Conservation (phyloP, 495 filamentous ascomycete genomes). For the Penicillium tannophilum region DNA sequence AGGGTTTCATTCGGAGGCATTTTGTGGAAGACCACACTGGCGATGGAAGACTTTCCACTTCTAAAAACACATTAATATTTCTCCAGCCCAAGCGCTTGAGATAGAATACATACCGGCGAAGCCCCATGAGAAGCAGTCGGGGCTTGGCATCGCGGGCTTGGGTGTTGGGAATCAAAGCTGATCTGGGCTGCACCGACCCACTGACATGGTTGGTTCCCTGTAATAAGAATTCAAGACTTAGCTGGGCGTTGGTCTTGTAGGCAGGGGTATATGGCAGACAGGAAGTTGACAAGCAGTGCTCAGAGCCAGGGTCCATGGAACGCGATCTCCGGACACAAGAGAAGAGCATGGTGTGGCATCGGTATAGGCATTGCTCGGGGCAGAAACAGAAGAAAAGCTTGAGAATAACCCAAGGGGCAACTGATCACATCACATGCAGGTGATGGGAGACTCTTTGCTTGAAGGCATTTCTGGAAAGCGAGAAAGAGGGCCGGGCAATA, state of each 20-base stretch:
- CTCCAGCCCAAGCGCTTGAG: neutral
- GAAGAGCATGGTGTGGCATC: constrained; percentile 18
- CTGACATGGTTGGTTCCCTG: constrained; percentile 36
- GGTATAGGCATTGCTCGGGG: neutral
- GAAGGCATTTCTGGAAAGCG: neutral
- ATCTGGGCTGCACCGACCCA: constrained; percentile 31
- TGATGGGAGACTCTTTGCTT: constrained; percentile 2
- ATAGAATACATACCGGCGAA: constrained; percentile 68
- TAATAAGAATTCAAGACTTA: constrained; percentile 39
- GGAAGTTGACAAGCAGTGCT: constrained; percentile 7
- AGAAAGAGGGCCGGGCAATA: neutral
- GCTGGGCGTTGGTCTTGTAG: constrained; percentile 34
- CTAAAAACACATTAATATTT: constrained; percentile 45
- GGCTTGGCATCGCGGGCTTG: constrained; percentile 65
- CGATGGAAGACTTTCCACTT: constrained; percentile 97
- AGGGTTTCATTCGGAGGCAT: constrained; percentile 93
- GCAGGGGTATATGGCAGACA: constrained; percentile 9
- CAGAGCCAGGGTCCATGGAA: constrained; percentile 12
- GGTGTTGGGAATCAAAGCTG: constrained; percentile 30
- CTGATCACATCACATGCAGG: constrained; percentile 12
- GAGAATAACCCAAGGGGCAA: constrained; percentile 3
- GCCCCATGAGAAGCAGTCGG: constrained; percentile 89
- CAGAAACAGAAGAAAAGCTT: neutral
- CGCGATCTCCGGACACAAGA: constrained; percentile 14
- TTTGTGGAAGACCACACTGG: constrained; percentile 96